These are phyloP conservation scores for Panellus pusillus DNA, from an alignment of 768 basidiomycete genomes.

Conservation along the genomic window DNA sequence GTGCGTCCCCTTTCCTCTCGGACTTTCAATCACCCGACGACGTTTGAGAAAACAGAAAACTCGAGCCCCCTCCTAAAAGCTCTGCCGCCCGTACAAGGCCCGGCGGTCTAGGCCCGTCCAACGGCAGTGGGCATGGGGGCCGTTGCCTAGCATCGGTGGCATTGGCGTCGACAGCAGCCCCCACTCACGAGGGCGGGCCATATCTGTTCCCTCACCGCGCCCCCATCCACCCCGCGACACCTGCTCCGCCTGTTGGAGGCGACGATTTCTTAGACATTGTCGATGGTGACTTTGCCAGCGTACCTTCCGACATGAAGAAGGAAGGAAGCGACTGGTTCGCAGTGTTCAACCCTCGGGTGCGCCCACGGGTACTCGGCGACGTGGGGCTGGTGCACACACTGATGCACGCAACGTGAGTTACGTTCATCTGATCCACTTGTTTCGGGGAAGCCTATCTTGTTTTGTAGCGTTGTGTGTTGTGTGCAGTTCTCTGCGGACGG, in stretches of 20 bases:
- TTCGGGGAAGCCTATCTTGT: not conserved
- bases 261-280: constrained; percentile 50
- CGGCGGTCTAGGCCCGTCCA: not conserved
- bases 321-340: constrained; percentile 87
- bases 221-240: not conserved
- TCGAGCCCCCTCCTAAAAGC: constrained; percentile 11
- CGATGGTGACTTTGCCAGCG: constrained; percentile 34
- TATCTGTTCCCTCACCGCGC: not conserved
- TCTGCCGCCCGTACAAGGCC: constrained; percentile 9
- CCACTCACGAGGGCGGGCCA: not conserved
- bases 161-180: constrained; percentile 2
- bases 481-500: constrained; percentile 95
- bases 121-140: not conserved
- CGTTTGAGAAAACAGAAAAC: constrained; percentile 11
- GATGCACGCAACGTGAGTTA: constrained; percentile 73
- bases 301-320: constrained; percentile 55
- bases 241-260: not conserved
- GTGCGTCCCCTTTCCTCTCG: not conserved
- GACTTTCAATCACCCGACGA: not conserved
- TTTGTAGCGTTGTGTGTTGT: constrained; percentile 67
- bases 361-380: constrained; percentile 57
- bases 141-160: not conserved
- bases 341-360: constrained; percentile 76
- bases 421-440: not conserved
- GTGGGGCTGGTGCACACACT: constrained; percentile 78